phyloP scores from a whole-genome alignment of 2,329 filamentous ascomycete genomes.

The Decorospora gaudefroyi region DNA sequence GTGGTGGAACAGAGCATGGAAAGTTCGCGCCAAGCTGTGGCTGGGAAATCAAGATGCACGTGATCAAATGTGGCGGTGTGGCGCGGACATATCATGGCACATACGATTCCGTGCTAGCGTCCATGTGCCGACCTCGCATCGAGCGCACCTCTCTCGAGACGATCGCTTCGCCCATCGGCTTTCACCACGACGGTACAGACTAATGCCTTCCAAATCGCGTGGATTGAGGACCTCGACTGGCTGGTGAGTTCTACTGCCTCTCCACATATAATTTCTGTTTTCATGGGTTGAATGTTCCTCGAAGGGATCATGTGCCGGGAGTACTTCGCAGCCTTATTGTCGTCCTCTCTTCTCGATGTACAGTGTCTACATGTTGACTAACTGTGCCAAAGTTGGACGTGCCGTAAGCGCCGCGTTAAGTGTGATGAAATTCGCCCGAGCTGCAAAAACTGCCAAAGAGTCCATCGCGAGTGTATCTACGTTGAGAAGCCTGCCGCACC shows the following conservation, averaged over 20 bases:
- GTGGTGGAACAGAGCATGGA: constrained; percentile 14
- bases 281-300: not conserved
- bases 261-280: not conserved
- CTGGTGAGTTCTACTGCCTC: constrained; percentile 48
- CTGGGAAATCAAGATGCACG: constrained; percentile 27
- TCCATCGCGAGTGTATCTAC: constrained; percentile 50
- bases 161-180: constrained; percentile 4
- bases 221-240: constrained; percentile 53
- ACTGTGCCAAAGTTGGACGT: constrained; percentile 46
- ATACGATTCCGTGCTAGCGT: no score
- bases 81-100: no score
- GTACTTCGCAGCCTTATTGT: not conserved
- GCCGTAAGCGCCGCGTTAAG: constrained; percentile 56
- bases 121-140: constrained; percentile 8
- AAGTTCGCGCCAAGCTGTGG: constrained; percentile 33
- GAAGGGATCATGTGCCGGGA: not conserved
- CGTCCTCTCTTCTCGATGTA: not conserved
- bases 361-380: constrained; percentile 6
- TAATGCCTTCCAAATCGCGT: constrained; percentile 50
- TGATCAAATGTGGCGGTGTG: constrained; percentile 19
- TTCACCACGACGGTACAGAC: constrained; percentile 7
- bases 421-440: constrained; percentile 55
- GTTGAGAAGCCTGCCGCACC: constrained; percentile 15
- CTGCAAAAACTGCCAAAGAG: constrained; percentile 52
- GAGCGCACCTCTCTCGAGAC: constrained; percentile 13